Percentiles rank a stretch among this genome's conserved stretches.
Evolutionary conservation across 441 rosid genomes (phyloP).

Genomic region (Caryocar brasiliense): DNA sequence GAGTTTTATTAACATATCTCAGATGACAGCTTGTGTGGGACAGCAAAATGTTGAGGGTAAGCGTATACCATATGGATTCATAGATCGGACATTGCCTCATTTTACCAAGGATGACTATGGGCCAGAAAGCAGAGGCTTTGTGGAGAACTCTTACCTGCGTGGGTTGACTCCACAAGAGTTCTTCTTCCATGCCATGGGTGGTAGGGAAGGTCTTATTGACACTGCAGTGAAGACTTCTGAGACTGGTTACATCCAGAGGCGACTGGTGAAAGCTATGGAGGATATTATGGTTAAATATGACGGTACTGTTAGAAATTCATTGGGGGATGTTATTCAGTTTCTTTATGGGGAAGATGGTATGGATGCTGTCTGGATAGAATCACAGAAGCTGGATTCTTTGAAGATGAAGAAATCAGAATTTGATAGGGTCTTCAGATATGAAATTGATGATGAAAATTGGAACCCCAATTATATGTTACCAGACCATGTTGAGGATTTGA

Average conservation of each 20-base stretch:
- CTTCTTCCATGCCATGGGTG: conserved; percentile 99
- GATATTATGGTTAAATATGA: conserved; percentile 99
- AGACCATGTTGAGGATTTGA: conserved; percentile 80
- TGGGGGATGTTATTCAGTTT: conserved; percentile 97
- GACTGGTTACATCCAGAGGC: conserved; percentile 97
- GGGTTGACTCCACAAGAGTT: conserved; percentile 98
- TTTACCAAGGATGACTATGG: conserved; percentile 94
- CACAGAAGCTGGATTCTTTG: conserved; percentile 81
- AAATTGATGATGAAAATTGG: conserved; percentile 69
- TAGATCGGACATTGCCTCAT: conserved; percentile 88
- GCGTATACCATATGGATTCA: conserved; percentile 89
- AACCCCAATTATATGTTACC: conserved; percentile 70
- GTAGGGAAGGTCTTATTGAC: conserved; percentile 99
- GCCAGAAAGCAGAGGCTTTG: conserved; percentile 99
- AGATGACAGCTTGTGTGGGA: conserved; percentile 99
- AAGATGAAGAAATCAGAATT: conserved; percentile 81
- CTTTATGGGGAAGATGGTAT: conserved; percentile 99
- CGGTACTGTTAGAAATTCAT: conserved; percentile 92
- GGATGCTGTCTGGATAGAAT: conserved; percentile 97
- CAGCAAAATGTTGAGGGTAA: conserved; percentile 99
- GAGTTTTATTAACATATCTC: conserved; percentile 96
- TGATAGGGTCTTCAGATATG: conserved; percentile 65
- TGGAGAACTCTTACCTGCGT: conserved; percentile 92
- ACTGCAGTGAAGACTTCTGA: conserved; percentile 98
- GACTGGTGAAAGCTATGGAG: conserved; percentile 98